Base-by-base conservation (phyloP, 1,284 basidiomycete genomes). In the Malassezia globosa region DNA sequence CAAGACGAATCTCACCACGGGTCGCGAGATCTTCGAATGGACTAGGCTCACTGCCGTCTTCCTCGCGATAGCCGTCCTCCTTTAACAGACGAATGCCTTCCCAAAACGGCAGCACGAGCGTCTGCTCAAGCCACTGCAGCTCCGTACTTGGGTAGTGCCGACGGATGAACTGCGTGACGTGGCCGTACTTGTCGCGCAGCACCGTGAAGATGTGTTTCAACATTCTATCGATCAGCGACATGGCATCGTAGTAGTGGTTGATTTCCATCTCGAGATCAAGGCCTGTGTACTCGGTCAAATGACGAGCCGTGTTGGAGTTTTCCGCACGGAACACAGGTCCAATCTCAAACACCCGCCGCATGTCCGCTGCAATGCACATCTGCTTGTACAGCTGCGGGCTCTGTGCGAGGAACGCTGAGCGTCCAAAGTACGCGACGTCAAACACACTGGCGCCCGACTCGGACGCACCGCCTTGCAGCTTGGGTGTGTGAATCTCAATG, bases 1-100 rank as follows among this genome's bases (percentile, higher is more conserved):
- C 92, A 21, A 96, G 82, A 46, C 85, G 79, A 75, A 86, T 90
- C 76, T 97, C 92, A 67, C 89, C 87, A 61, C 84, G 81, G 5
- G 88, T 94, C 29, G 26, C 14, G 6, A 68, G 49, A 42, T 68
- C 65, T 37, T 68, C 64, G 39, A 63, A 59, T 50, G 57, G 56
- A 42, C 51, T 59, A 33, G 64, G 64, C 35, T 54, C n/a, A 37
- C 42, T 56, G 26, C 63, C 63, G 41, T 62, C 61, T 27, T 66
- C 64, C 13, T 64, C 60, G 21, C 56, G 51, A 50, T 57, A 68
- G 36, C 66, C 73, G 5, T 71, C 63, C 13, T 73, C 72, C 31
- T 61, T 58, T 7, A 75, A 56, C 54, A 96, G 76, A 59, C 87
- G 81, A 44, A 90, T 80, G 3, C 87, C 92, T 66, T 97, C 82